These are phyloP conservation scores for Mytilinidion resinicola DNA, from an alignment of 495 filamentous ascomycete species.

Conservation along the genomic window DNA sequence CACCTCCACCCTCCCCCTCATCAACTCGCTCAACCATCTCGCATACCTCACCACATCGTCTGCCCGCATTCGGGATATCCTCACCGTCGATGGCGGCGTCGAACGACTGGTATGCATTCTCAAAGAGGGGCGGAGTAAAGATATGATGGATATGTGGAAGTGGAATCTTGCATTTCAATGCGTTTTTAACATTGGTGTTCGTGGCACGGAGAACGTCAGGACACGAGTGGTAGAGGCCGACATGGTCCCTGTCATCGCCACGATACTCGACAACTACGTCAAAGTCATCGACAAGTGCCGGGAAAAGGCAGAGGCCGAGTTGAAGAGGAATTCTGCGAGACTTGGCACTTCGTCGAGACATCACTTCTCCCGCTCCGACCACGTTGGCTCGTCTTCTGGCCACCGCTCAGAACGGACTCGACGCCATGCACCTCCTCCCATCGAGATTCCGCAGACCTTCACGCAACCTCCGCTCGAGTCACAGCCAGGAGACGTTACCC, in stretches of 20 bases:
- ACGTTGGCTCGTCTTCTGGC: slow-evolving; percentile 28
- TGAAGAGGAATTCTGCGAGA: slow-evolving; percentile 41
- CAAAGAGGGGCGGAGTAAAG: slow-evolving; percentile 90
- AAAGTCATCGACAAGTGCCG: slow-evolving; percentile 87
- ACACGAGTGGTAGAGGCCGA: slow-evolving; percentile 96
- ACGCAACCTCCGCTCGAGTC: slow-evolving; percentile 44
- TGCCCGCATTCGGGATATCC: slow-evolving; percentile 91
- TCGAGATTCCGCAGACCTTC: slow-evolving; percentile 63
- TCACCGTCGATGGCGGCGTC: slow-evolving; percentile 96
- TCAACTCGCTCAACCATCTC: slow-evolving; percentile 97
- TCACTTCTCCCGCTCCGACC: slow-evolving; percentile 28
- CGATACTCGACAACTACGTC: slow-evolving; percentile 98
- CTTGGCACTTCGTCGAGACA: slow-evolving; percentile 30
- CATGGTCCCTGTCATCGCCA: slow-evolving; percentile 97
- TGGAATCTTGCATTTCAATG: slow-evolving; percentile 99
- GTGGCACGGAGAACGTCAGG: slow-evolving; percentile 86
- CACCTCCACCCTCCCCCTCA: slow-evolving; percentile 92
- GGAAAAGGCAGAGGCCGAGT: slow-evolving; percentile 69
- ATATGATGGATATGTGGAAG: slow-evolving; percentile 99
- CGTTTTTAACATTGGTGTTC: slow-evolving; percentile 95
- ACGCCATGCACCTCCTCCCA: slow-evolving; percentile 65
- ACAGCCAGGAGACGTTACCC: slow-evolving; percentile 48
- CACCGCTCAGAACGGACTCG: slow-evolving; percentile 37
- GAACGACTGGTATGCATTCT: slow-evolving; percentile 94
- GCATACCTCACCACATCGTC: slow-evolving; percentile 98